Percentiles rank a stretch among this genome's conserved stretches.
Conservation (phyloP, 1,284 basidiomycete genomes). For the Fistulinella cinereoalba region DNA sequence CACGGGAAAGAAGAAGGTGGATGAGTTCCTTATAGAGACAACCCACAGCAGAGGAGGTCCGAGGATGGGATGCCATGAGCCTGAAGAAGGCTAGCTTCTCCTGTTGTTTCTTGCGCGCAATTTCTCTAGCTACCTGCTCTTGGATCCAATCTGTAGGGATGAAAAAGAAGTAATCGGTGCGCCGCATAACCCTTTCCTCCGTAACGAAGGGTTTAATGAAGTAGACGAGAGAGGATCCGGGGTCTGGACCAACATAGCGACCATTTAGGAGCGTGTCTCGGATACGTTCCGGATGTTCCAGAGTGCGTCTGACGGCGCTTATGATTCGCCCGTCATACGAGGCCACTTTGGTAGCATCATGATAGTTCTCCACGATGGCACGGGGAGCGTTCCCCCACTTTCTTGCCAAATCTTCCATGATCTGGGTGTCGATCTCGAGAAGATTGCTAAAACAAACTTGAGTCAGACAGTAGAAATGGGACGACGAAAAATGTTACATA, state of each 20-base stretch:
- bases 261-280: too few relatives aligned
- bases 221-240: not conserved
- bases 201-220: constrained; percentile 1
- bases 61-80: not conserved
- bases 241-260: too few relatives aligned
- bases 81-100: constrained; percentile 3
- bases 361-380: not conserved
- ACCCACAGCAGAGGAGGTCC: not conserved
- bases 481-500: not conserved
- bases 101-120: not conserved
- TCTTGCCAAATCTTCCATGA: not conserved
- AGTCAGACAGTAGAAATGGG: not conserved
- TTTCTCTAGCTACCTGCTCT: not conserved
- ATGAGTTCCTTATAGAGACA: constrained; percentile 1
- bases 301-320: not conserved
- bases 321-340: not conserved
- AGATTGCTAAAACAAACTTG: not conserved
- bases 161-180: not conserved
- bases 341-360: too few relatives aligned
- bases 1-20: not conserved
- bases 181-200: not conserved
- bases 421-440: not conserved
- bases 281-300: not conserved
- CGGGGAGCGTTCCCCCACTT: constrained; percentile 1
- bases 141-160: constrained; percentile 1